These are phyloP conservation scores for Suillus plorans DNA, from an alignment of 768 basidiomycete genomes.

Conservation along the genomic window DNA sequence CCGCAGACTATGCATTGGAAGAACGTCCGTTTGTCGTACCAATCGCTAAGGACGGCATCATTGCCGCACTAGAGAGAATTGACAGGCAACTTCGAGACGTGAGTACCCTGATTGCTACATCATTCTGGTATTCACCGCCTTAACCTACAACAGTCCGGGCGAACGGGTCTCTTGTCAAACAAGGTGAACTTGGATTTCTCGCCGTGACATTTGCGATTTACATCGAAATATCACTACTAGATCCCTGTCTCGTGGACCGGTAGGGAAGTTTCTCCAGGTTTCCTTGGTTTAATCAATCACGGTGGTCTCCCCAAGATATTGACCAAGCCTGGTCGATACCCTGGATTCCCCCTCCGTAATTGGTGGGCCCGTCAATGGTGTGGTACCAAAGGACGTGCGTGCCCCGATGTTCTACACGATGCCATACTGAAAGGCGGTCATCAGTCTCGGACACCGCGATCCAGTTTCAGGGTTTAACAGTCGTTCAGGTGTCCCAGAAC, in stretches of 20 bases:
- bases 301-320: constrained; percentile 80
- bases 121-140: background rate
- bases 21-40: constrained; percentile 71
- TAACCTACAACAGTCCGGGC: constrained; percentile 46
- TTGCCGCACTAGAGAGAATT: constrained; percentile 68
- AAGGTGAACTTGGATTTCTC: constrained; percentile 42
- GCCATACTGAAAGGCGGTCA: background rate
- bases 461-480: constrained; percentile 74
- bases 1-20: constrained; percentile 49
- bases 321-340: constrained; percentile 75
- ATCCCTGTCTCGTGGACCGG: constrained; percentile 69
- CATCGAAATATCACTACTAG: constrained; percentile 25
- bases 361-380: constrained; percentile 83
- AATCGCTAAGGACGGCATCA: constrained; percentile 65
- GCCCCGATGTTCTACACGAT: background rate
- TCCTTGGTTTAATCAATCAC: constrained; percentile 74
- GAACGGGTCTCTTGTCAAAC: constrained; percentile 57
- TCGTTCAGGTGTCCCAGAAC: constrained; percentile 89
- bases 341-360: constrained; percentile 70
- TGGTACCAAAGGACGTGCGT: constrained; percentile 68
- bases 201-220: background rate
- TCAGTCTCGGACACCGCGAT: constrained; percentile 82
- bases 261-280: constrained; percentile 68
- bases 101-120: constrained; percentile 32
- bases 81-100: constrained; percentile 55